Conservation (phyloP, 1,284 basidiomycete species). For the Ganoderma sinense region DNA sequence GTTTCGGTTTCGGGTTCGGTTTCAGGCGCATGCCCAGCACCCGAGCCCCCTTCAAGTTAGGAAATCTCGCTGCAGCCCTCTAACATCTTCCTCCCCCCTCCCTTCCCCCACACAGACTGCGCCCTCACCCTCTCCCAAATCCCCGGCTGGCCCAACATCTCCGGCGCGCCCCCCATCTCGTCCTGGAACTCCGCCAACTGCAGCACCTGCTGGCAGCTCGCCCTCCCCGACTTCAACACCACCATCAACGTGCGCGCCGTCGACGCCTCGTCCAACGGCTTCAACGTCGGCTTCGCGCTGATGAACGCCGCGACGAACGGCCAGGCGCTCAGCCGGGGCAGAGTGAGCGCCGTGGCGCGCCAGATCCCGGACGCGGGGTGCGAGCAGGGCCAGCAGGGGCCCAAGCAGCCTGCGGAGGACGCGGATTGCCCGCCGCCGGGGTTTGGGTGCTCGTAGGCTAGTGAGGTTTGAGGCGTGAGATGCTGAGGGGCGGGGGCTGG, state of each 20-base stretch:
- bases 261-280: conserved; percentile 46
- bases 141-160: conserved; percentile 58
- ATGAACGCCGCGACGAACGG: conserved; percentile 32
- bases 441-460: background rate
- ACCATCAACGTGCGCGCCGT: conserved; percentile 50
- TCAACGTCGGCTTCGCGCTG: conserved; percentile 37
- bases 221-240: conserved; percentile 37
- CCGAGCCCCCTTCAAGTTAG: too few relatives aligned
- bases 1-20: too few relatives aligned
- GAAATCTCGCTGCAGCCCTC: too few relatives aligned
- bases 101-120: conserved; percentile 23
- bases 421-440: too few relatives aligned
- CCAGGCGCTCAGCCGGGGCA: conserved; percentile 25
- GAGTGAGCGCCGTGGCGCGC: conserved; percentile 28
- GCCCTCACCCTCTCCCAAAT: conserved; percentile 56
- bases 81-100: background rate
- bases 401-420: background rate
- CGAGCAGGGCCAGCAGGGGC: background rate
- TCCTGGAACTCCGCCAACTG: conserved; percentile 51
- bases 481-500: too few relatives aligned
- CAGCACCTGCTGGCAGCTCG: conserved; percentile 55
- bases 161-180: conserved; percentile 49
- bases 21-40: too few relatives aligned
- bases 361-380: conserved; percentile 20
- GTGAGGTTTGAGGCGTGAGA: too few relatives aligned